Conservation (phyloP, 2,329 filamentous ascomycete species). For the Curvularia sp. region DNA sequence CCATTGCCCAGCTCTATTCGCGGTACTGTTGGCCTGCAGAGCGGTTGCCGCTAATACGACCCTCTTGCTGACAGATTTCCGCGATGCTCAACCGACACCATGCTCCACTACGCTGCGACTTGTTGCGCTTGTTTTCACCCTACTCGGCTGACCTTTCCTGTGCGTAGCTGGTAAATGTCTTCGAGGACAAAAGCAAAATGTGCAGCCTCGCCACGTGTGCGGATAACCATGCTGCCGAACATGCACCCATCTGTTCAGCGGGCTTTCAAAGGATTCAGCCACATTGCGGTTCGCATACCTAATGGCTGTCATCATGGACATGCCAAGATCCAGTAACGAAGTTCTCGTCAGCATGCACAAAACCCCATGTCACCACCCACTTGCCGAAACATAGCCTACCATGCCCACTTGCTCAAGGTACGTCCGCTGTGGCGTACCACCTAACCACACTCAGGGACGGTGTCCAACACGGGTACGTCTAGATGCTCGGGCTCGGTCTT, state of each 20-base stretch:
- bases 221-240: constrained; percentile 7
- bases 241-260: constrained; percentile 33
- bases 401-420: constrained; percentile 29
- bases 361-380: constrained; percentile 33
- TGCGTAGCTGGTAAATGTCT: too few species aligned
- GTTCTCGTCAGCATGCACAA: constrained; percentile 42
- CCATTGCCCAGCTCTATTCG: constrained; percentile 16
- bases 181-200: not conserved
- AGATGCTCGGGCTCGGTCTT: constrained; percentile 27
- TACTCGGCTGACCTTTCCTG: too few species aligned
- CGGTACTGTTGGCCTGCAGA: constrained; percentile 18
- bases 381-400: constrained; percentile 43
- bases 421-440: constrained; percentile 28
- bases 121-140: not conserved
- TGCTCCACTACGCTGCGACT: not conserved
- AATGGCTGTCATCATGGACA: constrained; percentile 21
- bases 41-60: not conserved
- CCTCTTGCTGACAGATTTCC: constrained; percentile 2
- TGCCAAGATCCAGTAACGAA: constrained; percentile 19
- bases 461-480: constrained; percentile 21
- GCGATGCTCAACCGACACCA: not conserved
- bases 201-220: not conserved
- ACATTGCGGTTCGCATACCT: constrained; percentile 22
- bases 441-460: constrained; percentile 20
- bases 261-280: constrained; percentile 34